A percentile compares a stretch with the other conserved stretches of the same genome.
Conservation (phyloP, 2,329 filamentous ascomycete species). For the Byssoonygena ceratinophila region DNA sequence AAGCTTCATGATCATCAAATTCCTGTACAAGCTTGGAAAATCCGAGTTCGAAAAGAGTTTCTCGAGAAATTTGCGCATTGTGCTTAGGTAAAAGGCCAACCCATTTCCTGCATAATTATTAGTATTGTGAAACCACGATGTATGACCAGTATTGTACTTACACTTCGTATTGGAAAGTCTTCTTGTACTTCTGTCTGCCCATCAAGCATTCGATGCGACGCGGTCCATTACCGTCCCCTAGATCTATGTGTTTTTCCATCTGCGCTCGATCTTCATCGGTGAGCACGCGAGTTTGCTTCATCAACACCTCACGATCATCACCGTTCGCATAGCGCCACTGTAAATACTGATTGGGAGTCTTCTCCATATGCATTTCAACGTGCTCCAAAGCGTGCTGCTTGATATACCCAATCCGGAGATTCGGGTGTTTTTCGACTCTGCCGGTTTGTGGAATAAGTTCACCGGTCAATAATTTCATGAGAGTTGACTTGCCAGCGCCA, state of each 20-base stretch:
- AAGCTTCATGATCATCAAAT: constrained; percentile 97
- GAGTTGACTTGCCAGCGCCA: constrained; percentile 93
- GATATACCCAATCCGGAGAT: constrained; percentile 97
- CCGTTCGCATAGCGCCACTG: constrained; percentile 98
- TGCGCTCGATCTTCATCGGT: constrained; percentile 76
- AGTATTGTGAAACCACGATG: constrained; percentile 16
- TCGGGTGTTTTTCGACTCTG: constrained; percentile 95
- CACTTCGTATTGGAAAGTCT: constrained; percentile 97
- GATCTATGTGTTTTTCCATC: constrained; percentile 80
- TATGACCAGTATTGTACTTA: constrained; percentile 35
- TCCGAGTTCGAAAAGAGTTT: constrained; percentile 74
- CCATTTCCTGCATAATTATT: constrained; percentile 59
- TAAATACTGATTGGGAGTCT: constrained; percentile 97
- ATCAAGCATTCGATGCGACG: constrained; percentile 79
- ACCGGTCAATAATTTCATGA: constrained; percentile 94
- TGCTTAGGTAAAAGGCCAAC: constrained; percentile 74
- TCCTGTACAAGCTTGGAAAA: constrained; percentile 93
- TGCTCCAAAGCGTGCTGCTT: constrained; percentile 98
- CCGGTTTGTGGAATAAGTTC: constrained; percentile 75
- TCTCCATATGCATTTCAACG: constrained; percentile 98
- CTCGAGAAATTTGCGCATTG: constrained; percentile 86
- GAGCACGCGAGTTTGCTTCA: constrained; percentile 92
- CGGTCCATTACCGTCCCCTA: constrained; percentile 68
- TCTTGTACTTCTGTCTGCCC: constrained; percentile 97
- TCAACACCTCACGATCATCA: constrained; percentile 88